Evolutionary conservation across 2,329 filamentous ascomycete genomes (phyloP), one percentile per base, ranked within the genome.

Genomic region (Juglanconis juglandina): DNA sequence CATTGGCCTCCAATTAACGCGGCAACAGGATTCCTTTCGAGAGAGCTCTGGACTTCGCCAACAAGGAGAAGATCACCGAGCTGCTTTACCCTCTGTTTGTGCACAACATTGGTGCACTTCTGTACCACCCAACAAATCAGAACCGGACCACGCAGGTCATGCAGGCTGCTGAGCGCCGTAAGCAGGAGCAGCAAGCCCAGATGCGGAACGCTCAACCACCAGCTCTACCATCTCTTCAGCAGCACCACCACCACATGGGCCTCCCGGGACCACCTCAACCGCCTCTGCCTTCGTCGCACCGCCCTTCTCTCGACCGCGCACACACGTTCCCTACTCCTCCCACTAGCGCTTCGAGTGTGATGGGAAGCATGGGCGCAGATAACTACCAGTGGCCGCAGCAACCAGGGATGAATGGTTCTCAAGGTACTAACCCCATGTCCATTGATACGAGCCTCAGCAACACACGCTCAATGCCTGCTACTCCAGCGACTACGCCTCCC

Each of bases 11-110:
- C 10, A 35, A 52, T 54, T 63, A 34, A 63, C 61, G 6, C n/a
- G 13, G 5, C 13, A 13, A 17, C 68, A 97, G 93, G 93, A 99
- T 99, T 70, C 95, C 95, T 2, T 98, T 96, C 69, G 95, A 98
- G 68, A 89, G 95, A 66, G 95, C 95, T n/a, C 79, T 99, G 57
- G 95, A 98, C 69, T 98, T 99, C 73, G 95, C 95, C 66, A 99
- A 99, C 80, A 98, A 97, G 82, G 95, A 99, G 76, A 98, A 98
- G 79, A 99, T 98, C 65, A 98, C 95, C 0, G 94, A 98, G 76
- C 80, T 93, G 52, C 79, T 98, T 58, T 99, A 98, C 74, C 95
- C 95, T 56, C 81, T 99, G 53, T 99, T 99, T 73, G 95, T 98
- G 44, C 93, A 98, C 76, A 96, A 98, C 76, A 98, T 98, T 72